phyloP scores from a whole-genome alignment of 148 eudicot species.

The Tetragonia tetragonoides region DNA sequence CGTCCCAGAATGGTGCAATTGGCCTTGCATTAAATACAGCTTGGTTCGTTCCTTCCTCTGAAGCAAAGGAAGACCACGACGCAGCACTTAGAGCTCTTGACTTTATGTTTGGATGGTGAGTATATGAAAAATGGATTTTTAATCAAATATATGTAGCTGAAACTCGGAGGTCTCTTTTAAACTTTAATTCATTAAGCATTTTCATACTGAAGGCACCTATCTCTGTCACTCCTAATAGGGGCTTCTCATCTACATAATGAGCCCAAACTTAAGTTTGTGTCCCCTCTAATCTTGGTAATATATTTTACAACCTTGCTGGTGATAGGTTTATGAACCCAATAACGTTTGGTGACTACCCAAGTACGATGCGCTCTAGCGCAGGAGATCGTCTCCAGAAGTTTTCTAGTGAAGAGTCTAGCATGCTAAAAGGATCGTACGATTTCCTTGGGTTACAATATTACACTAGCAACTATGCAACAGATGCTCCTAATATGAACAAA shows the following conservation, averaged over 20 bases:
- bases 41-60: constrained; percentile 48
- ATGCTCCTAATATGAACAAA: constrained; percentile 23
- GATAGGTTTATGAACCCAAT: constrained; percentile 34
- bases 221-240: background rate
- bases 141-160: background rate
- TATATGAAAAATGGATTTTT: background rate
- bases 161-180: background rate
- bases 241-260: background rate
- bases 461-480: constrained; percentile 45
- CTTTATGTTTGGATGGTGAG: constrained; percentile 62
- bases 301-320: background rate
- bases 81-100: constrained; percentile 51
- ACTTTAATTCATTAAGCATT: no score
- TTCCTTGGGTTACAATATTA: constrained; percentile 65
- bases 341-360: constrained; percentile 33
- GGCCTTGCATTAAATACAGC: constrained; percentile 43
- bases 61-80: constrained; percentile 8
- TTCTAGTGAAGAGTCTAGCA: constrained; percentile 20
- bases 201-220: no score
- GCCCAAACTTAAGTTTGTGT: background rate
- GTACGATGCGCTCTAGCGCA: constrained; percentile 23
- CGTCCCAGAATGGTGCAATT: constrained; percentile 47
- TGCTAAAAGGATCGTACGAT: constrained; percentile 46
- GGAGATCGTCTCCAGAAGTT: constrained; percentile 30
- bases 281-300: constrained; percentile 1